These are phyloP conservation scores for Aspergillus luchuensis DNA, from an alignment of 2,329 filamentous ascomycete genomes.

Conservation along the genomic window DNA sequence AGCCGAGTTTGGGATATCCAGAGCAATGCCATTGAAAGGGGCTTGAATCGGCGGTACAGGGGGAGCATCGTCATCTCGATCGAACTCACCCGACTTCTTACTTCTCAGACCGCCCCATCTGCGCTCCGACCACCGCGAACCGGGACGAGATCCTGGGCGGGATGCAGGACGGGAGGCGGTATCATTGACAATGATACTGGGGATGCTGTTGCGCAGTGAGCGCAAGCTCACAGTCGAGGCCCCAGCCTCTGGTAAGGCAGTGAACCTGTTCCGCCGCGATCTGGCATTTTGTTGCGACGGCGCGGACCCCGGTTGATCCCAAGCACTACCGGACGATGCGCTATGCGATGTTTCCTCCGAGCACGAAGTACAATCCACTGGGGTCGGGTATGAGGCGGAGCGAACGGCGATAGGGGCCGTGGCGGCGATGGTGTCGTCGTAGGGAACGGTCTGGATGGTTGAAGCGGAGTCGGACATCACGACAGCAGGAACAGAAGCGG, in stretches of 20 bases:
- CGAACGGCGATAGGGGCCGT: slow-evolving; percentile 28
- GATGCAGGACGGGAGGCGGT: slow-evolving; percentile 35
- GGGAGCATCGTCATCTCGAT: slow-evolving; percentile 35
- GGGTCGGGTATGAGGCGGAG: slow-evolving; percentile 32
- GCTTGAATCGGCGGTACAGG: slow-evolving; percentile 37
- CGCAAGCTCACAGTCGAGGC: slow-evolving; percentile 30
- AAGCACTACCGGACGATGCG: slow-evolving; percentile 22
- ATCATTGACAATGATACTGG: slow-evolving; percentile 45
- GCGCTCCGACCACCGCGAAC: slow-evolving; percentile 48
- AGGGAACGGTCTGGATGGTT: slow-evolving; percentile 28
- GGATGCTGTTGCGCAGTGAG: slow-evolving; percentile 40
- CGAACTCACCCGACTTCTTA: slow-evolving; percentile 38
- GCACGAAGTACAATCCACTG: slow-evolving; percentile 25
- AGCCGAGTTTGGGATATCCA: slow-evolving; percentile 57
- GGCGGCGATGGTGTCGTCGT: slow-evolving; percentile 30
- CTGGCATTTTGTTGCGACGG: slow-evolving; percentile 17
- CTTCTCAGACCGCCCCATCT: slow-evolving; percentile 43
- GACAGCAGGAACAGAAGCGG: slow-evolving; percentile 30
- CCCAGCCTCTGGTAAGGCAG: slow-evolving; percentile 25
- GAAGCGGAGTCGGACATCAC: slow-evolving; percentile 31
- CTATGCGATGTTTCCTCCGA: slow-evolving; percentile 29
- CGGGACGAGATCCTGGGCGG: slow-evolving; percentile 39
- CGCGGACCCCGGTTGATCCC: slow-evolving; percentile 14
- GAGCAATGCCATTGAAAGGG: slow-evolving; percentile 53
- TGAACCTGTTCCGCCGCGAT: slow-evolving; percentile 19